Base-by-base conservation (phyloP, 208 protist genomes). In the Tritrichomonas musculus region DNA sequence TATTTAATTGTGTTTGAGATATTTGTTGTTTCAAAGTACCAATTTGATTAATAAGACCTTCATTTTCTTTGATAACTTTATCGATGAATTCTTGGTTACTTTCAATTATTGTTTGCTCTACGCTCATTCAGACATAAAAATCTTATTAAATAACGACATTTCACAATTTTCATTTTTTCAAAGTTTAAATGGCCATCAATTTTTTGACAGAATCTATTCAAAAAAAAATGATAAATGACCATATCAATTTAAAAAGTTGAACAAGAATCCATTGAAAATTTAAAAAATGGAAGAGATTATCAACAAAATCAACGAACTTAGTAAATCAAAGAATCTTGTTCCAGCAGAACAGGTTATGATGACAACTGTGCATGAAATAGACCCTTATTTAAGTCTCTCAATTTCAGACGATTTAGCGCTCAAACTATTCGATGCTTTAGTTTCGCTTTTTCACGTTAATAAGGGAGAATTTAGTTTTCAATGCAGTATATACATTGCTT, bases 21-120 rank as follows among this genome's bases (percentile, higher is more conserved):
- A 84, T 39, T 84, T 84, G 3, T 84, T 84, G 73, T 84, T 84
- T 84, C 53, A 84, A 53, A n/a, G 20, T 8, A 33, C 36, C 73
- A 53, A n/a, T 53, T 2, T 11, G 17, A n/a, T 47, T 8, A 53
- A 53, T 3, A 25, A 84, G 44, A 25, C 4, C 53, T 53, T 84
- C 41, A 53, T 84, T 84, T 53, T 84, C 73, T 53, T 84, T 9
- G 9, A 53, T 84, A 53, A 84, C 36, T 44, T 53, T 49, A 17
- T 84, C 41, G 8, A 84, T 13, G 53, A 84, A 84, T n/a, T 33
- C 73, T n/a, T 84, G 73, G 53, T 84, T 84, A 39, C 44, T 49
- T 20, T 84, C 73, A 13, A 84, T 44, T n/a, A 84, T 84, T 53
- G 20, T 33, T 53, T 53, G 49, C 11, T 36, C 11, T 14, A 84